phyloP scores from a whole-genome alignment of 495 filamentous ascomycete genomes.

The Extremus antarcticus region DNA sequence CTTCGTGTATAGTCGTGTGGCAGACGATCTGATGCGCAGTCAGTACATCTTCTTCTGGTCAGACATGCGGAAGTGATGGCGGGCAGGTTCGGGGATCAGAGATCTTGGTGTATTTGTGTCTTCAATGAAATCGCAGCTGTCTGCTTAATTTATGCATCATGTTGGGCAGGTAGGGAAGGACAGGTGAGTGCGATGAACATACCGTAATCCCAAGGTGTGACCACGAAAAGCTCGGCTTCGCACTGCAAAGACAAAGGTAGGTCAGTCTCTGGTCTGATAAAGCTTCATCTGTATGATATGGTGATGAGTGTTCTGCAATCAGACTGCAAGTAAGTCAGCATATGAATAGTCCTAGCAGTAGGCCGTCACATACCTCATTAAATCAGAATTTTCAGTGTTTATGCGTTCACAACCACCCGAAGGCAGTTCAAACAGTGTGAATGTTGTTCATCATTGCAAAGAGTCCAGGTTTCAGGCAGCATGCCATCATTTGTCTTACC shows the following conservation, averaged over 20 bases:
- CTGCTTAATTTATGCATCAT: no score
- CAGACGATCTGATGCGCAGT: no score
- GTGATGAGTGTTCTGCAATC: conserved; percentile 14
- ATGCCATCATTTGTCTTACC: background rate
- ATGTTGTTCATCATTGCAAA: conserved; percentile 66
- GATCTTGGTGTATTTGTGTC: background rate
- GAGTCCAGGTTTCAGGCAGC: background rate
- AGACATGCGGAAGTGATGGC: no score
- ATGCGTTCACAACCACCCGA: conserved; percentile 60
- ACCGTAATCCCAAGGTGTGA: no score
- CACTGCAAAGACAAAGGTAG: background rate
- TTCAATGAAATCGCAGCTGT: background rate
- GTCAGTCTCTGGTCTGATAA: conserved; percentile 3
- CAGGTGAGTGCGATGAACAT: no score
- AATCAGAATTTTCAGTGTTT: conserved; percentile 91
- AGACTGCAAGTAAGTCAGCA: conserved; percentile 14
- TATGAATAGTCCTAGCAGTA: background rate
- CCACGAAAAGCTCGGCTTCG: no score
- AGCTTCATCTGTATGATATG: background rate
- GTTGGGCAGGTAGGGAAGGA: background rate
- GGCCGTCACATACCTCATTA: conserved; percentile 64
- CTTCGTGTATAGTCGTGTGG: conserved; percentile 23
- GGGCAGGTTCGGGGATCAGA: no score
- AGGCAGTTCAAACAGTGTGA: conserved; percentile 96
- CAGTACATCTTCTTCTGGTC: no score